Evolutionary conservation across 2,329 filamentous ascomycete species (phyloP), one percentile per base, ranked within the genome.

Genomic region (Cytospora paraplurivora): DNA sequence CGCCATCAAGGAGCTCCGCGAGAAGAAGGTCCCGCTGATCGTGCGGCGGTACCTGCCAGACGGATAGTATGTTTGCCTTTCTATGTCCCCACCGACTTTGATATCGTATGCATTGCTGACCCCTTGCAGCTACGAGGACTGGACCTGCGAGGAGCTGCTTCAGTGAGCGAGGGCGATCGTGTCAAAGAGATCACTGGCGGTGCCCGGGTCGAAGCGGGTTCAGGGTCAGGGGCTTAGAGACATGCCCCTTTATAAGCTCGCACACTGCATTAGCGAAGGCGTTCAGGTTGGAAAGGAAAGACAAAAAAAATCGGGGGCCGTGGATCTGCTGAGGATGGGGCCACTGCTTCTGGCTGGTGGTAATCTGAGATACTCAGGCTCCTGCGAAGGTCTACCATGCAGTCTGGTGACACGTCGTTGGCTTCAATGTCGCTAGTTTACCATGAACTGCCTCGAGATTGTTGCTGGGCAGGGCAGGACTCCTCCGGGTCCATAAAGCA

Each of bases 21-120:
- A 98, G 81, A 98, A 98, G 86, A 99, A 99, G 85, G 97, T 99
- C 62, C 95, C 95, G 32, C 79, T 99, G 66, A 95, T 99, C 63
- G 91, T 99, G 68, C 87, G 95, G 76, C 87, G 95, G 74, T 99
- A 98, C 79, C 85, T 99, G 75, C 95, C 95, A 27, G 95, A 99
- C 79, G 95, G 95, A 81, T 97, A 87, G 92, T 96, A 83, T n/a
- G 82, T 91, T 85, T 37, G 13, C 32, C 21, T 33, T 3, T 4
- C 12, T n/a, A 8, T 19, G n/a, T 71, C 27, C 17, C 44, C 63
- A 54, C 64, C 59, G 64, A 63, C 53, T 47, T 44, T 17, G n/a
- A 67, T 38, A 62, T 37, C 62, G 13, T 38, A 12, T 13, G 10
- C 11, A 34, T 11, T 41, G 35, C 55, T 64, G 41, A 64, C 53